phyloP scores from a whole-genome alignment of 2,329 filamentous ascomycete species.

The Apiospora saccharicola region DNA sequence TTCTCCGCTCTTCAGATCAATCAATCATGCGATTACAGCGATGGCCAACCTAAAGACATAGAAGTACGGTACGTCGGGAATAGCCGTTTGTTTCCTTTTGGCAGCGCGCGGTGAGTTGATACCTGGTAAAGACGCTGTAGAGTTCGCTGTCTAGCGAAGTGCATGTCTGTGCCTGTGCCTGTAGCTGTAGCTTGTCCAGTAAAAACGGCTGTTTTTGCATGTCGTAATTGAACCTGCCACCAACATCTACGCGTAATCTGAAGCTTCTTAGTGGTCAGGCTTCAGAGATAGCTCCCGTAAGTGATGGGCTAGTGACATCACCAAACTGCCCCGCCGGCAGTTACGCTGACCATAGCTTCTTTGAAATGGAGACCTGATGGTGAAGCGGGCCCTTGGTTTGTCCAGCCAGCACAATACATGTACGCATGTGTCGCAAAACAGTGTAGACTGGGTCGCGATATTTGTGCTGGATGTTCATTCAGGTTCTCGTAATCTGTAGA shows the following conservation, averaged over 20 bases:
- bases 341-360: slow-evolving; percentile 1
- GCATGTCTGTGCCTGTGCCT: slow-evolving; percentile 22
- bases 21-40: slow-evolving; percentile 20
- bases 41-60: background rate
- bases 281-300: slow-evolving; percentile 5
- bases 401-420: background rate
- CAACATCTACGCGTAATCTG: slow-evolving; percentile 36
- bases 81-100: slow-evolving; percentile 5
- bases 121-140: slow-evolving; percentile 15
- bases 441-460: too few species aligned
- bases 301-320: slow-evolving; percentile 37
- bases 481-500: background rate
- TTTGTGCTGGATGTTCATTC: background rate
- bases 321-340: slow-evolving; percentile 10
- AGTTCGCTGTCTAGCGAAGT: slow-evolving; percentile 18
- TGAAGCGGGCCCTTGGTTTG: background rate
- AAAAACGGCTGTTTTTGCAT: slow-evolving; percentile 7
- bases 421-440: background rate
- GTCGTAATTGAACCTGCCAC: slow-evolving; percentile 32
- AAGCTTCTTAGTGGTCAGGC: slow-evolving; percentile 36
- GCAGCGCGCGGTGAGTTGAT: background rate
- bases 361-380: background rate
- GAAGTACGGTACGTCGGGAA: background rate
- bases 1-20: background rate
- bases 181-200: background rate